A percentile compares a stretch with the other conserved stretches of the same genome.
phyloP scores from a whole-genome alignment of 768 basidiomycete species.

The Hericium rajendrae region DNA sequence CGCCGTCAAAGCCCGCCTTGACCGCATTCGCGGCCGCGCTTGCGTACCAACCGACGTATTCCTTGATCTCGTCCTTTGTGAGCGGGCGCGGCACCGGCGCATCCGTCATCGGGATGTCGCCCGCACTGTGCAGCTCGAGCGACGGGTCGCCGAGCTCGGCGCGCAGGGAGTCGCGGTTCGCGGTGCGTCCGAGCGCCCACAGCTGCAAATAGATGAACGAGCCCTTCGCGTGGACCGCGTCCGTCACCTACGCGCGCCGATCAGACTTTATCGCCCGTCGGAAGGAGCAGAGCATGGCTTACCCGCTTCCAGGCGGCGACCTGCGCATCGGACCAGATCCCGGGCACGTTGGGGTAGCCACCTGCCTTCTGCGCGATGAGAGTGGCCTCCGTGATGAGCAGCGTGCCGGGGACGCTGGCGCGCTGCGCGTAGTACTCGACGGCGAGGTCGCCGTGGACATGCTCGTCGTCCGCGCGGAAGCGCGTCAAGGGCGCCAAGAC shows the following conservation, averaged over 20 bases:
- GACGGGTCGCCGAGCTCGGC: not conserved
- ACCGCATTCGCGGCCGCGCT: conserved; percentile 25
- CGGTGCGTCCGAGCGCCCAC: conserved; percentile 28
- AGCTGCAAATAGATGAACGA: conserved; percentile 27
- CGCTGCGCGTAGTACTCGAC: conserved; percentile 8
- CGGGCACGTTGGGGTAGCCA: conserved; percentile 21
- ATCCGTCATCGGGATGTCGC: not conserved
- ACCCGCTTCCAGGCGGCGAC: conserved; percentile 3
- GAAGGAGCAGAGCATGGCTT: not conserved
- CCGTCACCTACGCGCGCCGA: conserved; percentile 16
- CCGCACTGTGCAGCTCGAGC: not conserved
- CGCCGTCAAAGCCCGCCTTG: conserved; percentile 19
- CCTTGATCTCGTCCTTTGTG: conserved; percentile 12
- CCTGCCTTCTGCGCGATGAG: conserved; percentile 19
- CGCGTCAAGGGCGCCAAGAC: conserved; percentile 17
- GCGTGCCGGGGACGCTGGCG: conserved; percentile 8
- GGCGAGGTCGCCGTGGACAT: conserved; percentile 6
- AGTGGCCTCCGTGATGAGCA: conserved; percentile 25
- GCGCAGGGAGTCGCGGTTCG: conserved; percentile 4
- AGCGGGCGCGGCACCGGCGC: conserved; percentile 10
- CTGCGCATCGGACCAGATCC: conserved; percentile 13
- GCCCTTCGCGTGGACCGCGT: conserved; percentile 26
- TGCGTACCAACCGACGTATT: conserved; percentile 17
- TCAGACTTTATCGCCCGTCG: not conserved
- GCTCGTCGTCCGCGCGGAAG: conserved; percentile 6